Conservation (phyloP, 1,284 basidiomycete species). For the Gomphus bonarii region DNA sequence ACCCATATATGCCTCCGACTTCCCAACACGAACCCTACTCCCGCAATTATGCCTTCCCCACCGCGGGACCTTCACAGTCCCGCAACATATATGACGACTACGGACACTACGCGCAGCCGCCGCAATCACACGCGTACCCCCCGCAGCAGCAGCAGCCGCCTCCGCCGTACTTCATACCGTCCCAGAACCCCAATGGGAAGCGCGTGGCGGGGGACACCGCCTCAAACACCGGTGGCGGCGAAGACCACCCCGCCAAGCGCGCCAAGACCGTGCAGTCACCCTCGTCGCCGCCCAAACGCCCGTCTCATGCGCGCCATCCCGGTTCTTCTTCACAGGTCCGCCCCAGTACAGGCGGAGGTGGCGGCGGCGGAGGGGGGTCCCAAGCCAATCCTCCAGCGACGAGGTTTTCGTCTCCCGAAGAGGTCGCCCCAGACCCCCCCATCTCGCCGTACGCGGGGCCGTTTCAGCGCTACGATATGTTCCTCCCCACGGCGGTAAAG, state of each 20-base stretch:
- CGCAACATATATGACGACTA: not conserved
- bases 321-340: slow-evolving; percentile 1
- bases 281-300: not conserved
- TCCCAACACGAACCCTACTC: not conserved
- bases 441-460: slow-evolving; percentile 1
- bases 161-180: not conserved
- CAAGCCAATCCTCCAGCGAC: not conserved
- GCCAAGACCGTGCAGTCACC: not conserved
- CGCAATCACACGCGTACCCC: not conserved
- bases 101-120: not conserved
- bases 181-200: not conserved
- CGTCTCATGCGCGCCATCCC: not conserved
- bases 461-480: not conserved
- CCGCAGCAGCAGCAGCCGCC: not conserved
- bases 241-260: not conserved
- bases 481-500: not conserved
- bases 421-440: slow-evolving; percentile 2
- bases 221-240: not conserved
- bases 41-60: not conserved
- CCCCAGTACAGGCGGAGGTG: not conserved
- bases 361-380: not conserved
- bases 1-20: not conserved
- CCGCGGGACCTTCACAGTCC: not conserved
- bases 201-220: not conserved
- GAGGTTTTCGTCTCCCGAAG: not conserved